phyloP scores from a whole-genome alignment of 2,329 filamentous ascomycete genomes.

The Exophiala oligosperma region DNA sequence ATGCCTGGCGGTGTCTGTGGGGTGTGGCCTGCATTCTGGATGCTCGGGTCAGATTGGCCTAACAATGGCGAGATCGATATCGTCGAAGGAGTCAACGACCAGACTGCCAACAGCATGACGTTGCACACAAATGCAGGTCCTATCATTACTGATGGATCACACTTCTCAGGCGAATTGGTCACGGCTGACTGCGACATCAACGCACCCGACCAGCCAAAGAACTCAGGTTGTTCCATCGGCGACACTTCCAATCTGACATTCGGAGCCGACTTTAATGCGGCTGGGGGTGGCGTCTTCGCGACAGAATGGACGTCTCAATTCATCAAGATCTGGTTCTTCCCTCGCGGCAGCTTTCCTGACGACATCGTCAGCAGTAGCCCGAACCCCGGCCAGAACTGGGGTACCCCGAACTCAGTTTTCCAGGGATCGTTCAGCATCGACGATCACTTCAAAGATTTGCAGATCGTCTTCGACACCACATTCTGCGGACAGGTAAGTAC shows the following conservation, averaged over 20 bases:
- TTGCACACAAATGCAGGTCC: constrained; percentile 49
- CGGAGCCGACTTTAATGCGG: constrained; percentile 55
- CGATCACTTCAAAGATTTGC: constrained; percentile 43
- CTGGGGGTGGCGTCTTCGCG: constrained; percentile 65
- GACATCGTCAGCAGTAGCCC: constrained; percentile 47
- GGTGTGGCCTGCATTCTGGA: constrained; percentile 54
- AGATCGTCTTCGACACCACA: constrained; percentile 53
- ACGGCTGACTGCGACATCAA: constrained; percentile 53
- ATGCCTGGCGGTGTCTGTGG: constrained; percentile 51
- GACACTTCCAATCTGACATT: constrained; percentile 37
- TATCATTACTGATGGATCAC: constrained; percentile 26
- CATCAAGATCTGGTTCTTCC: constrained; percentile 71
- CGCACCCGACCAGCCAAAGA: constrained; percentile 38
- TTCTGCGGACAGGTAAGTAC: constrained; percentile 50
- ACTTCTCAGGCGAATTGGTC: constrained; percentile 51
- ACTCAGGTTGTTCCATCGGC: constrained; percentile 43
- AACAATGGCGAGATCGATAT: constrained; percentile 53
- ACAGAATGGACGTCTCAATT: constrained; percentile 72
- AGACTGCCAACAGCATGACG: constrained; percentile 46
- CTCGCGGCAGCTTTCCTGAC: constrained; percentile 44
- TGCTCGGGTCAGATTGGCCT: constrained; percentile 40
- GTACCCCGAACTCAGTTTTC: constrained; percentile 48
- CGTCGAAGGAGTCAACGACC: constrained; percentile 53
- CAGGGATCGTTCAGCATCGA: constrained; percentile 41
- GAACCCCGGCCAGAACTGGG: constrained; percentile 45